Percentiles rank a stretch among this genome's conserved stretches.
These are phyloP conservation scores for Hibiscus tridactylites DNA, from an alignment of 345 rosid species.

Conservation along the genomic window DNA sequence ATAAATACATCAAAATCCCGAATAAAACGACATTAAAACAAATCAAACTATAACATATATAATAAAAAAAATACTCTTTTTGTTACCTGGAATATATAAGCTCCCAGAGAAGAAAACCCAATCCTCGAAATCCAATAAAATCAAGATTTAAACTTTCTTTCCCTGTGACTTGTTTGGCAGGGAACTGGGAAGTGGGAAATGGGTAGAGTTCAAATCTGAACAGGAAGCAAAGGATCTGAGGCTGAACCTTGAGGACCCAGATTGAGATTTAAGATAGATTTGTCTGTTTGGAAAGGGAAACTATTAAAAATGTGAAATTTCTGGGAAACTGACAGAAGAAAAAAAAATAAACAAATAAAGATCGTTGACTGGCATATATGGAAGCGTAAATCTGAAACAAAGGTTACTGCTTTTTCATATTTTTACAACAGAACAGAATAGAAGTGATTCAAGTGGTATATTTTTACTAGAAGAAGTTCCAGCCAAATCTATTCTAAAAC, in stretches of 20 bases:
- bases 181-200: neutral
- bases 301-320: neutral
- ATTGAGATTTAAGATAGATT: neutral
- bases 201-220: slow-evolving; percentile 1
- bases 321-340: neutral
- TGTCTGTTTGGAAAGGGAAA: neutral
- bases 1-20: neutral
- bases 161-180: neutral
- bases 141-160: neutral
- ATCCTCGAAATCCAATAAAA: neutral
- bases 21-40: neutral
- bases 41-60: neutral
- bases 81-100: slow-evolving; percentile 6
- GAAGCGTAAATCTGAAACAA: neutral
- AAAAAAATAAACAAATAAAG: neutral
- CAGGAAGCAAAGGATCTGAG: neutral
- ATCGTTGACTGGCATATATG: neutral
- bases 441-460: neutral
- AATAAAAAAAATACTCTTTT: neutral
- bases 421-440: neutral
- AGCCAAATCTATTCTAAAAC: neutral
- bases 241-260: neutral
- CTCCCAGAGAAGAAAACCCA: slow-evolving; percentile 11
- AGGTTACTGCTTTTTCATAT: neutral
- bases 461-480: neutral